These are phyloP conservation scores for Acer saccharum DNA, from an alignment of 345 rosid species.

Conservation along the genomic window DNA sequence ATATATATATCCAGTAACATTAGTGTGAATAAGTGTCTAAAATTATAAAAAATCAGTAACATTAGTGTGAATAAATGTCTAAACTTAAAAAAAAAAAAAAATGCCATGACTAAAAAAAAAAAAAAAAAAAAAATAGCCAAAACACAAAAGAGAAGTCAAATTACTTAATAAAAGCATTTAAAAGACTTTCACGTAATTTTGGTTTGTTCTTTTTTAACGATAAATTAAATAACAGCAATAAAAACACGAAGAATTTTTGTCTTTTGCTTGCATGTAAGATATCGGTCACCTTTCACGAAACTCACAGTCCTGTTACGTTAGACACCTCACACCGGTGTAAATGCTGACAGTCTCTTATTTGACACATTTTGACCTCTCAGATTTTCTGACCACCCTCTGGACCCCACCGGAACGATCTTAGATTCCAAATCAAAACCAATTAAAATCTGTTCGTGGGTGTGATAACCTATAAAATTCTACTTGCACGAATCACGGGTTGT, in stretches of 20 bases:
- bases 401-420: neutral
- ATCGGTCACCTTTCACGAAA: slow-evolving; percentile 32
- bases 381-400: neutral
- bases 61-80: too few relatives aligned
- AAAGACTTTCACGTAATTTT: neutral
- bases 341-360: neutral
- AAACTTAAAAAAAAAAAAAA: too few relatives aligned
- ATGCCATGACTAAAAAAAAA: too few relatives aligned
- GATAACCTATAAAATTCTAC: slow-evolving; percentile 16
- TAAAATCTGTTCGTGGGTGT: neutral
- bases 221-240: neutral
- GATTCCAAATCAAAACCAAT: neutral
- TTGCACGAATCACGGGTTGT: slow-evolving; percentile 20
- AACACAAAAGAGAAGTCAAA: neutral
- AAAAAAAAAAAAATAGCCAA: neutral
- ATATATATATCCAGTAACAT: too few relatives aligned
- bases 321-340: slow-evolving; percentile 21
- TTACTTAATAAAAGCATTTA: neutral
- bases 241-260: neutral
- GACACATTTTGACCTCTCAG: slow-evolving; percentile 13
- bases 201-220: too few relatives aligned
- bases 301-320: slow-evolving; percentile 24
- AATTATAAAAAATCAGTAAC: too few relatives aligned
- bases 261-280: slow-evolving; percentile 11
- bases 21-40: too few relatives aligned